Base-by-base conservation (phyloP, 2,329 filamentous ascomycete genomes). In the Sclerotinia subarctica region DNA sequence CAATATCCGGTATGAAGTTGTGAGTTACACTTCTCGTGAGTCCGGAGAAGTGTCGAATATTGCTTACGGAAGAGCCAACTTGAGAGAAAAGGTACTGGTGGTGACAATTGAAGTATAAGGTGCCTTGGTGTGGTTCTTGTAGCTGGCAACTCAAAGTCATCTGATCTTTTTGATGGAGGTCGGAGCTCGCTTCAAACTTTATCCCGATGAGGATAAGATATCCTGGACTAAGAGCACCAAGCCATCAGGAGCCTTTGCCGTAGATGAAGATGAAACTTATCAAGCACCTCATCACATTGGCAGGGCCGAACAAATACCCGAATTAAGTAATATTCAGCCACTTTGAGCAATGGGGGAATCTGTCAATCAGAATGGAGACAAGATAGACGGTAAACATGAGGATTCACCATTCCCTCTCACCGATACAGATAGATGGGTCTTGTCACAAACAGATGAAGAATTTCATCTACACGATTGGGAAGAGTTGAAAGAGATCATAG, bases 401-500 rank as follows among this genome's bases (percentile, higher is more conserved):
- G 70, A 74, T 11, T 62, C 81, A 8, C 83, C 86, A 1, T 89
- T 89, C 70, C 84, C 85, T n/a, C 77, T 89, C 70, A 88, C 85
- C 0, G 85, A 85, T 2, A 78, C 82, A 52, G 86, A 89, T 76
- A 84, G 79, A 76, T 84, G 81, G 82, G 80, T 88, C 47, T 78
- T 89, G 21, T 85, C 85, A 42, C 82, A 84, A 71, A 86, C 86
- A 0, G 93, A 97, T 75, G 84, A 88, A 26, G 84, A 90, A 60
- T 96, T 91, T 78, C 80, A 83, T 70, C 83, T 84, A 56, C 88
- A 94, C 78, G 83, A 86, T 59, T 97, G 94, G 94, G 83, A 87
- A 17, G 84, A 90, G 68, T 84, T 95, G 70, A 86, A 85, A 76
- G 80, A 85, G 13, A 85, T 95, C 67, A 88, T 93, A 72, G 80